Evolutionary conservation across 495 filamentous ascomycete genomes (phyloP), one percentile per base, ranked within the genome.

Genomic region (Neurospora sp.): DNA sequence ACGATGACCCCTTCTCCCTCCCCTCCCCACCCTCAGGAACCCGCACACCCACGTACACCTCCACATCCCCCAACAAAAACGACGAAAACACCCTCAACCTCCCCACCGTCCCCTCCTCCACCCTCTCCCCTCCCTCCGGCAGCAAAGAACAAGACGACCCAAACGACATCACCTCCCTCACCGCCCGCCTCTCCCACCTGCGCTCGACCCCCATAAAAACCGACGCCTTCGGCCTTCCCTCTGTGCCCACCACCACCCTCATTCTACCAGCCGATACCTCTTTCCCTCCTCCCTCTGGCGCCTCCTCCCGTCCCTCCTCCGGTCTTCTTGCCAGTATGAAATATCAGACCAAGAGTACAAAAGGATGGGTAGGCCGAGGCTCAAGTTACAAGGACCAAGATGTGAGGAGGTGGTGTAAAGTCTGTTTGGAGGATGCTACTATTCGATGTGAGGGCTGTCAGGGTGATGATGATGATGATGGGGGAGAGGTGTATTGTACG

Each of bases 321-420:
- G 31, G 31, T 35, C 31, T 35, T 35, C 27, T 27, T 27, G 31
- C 31, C 31, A 35, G 31, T 35, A 35, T 4, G 31, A 35, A 35
- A 35, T 35, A 35, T 5, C 31, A 35, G 5, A 37, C 35, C 35
- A 37, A 37, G 5, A 7, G 4, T 6, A 37, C 35, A 6, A 16
- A 18, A 27, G 3, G 1, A 0, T 65, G 53, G 53, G 53, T 37
- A 8, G 53, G 53, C 27, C 81, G 76, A 68, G 80, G 79, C 70
- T 72, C 72, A 37, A 82, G 79, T 7, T 88, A 83, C 78, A 86
- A 86, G 1, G 88, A 91, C 76, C 89, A 88, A 22, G 89, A 92
- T 73, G 84, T 89, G 71, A 87, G 87, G 68, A 87, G 82, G 31
- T 92, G 90, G 90, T 93, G 91, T 77, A 83, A 86, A 16, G 91